Evolutionary conservation across 345 rosid genomes (phyloP), one percentile per base, ranked within the genome.

Genomic region (Leavenworthia alabamica): DNA sequence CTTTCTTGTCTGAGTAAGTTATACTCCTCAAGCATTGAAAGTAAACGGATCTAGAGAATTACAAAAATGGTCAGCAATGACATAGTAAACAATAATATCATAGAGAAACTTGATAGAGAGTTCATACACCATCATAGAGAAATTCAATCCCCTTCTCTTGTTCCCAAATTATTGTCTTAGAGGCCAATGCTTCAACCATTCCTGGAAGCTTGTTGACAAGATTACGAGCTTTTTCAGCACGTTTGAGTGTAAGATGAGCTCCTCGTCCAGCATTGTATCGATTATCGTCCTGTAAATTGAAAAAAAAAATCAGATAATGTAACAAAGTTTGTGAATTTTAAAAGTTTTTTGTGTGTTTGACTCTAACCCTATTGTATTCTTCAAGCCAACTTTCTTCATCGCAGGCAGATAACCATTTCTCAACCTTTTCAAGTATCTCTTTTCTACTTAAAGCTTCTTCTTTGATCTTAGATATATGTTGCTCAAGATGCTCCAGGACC

Each of bases 321-420:
- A 37, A 20, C 10, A 2, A 20, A 19, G 3, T 11, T 13, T 6
- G 3, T 24, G 45, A 48, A 43, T 50, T 62, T 41, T 31, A 24
- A 39, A 8, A 45, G 19, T 68, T 56, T 62, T 60, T 0, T 41
- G 28, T 35, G 56, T 10, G 42, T 57, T 14, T 0, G 41, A n/a
- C 14, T 36, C 80, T 53, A 43, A 94, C 99, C 85, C 90, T 84
- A 72, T 90, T 90, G 57, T 94, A 90, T 73, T 94, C 97, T 72
- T 94, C 99, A 44, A 94, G 97, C 99, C 99, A 94, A 31, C 88
- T 78, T 68, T 94, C 99, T 71, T 94, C 97, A 27, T 94, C 97
- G 54, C 99, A 88, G 14, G 97, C 96, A 46, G 68, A 78, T 75
- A 83, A 65, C 99, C 99, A 94, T 77, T 88, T 94, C 79, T 94